Base-by-base conservation (phyloP, 2,329 filamentous ascomycete genomes). In the Aspergillus ibericus region DNA sequence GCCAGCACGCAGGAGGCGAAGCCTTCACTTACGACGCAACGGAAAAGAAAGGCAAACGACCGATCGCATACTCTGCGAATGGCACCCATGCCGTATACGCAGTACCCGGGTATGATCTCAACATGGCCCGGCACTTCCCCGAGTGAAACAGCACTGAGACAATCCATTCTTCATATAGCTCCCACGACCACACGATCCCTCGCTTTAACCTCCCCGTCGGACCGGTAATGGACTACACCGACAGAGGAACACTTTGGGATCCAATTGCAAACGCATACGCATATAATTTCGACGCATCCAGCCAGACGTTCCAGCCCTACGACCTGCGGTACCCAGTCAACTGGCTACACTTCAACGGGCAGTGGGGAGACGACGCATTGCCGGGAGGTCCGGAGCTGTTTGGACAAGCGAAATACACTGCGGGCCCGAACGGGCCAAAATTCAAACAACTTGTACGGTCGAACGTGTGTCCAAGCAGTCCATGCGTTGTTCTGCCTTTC, bases 51-150 rank as follows among this genome's bases (percentile, higher is more conserved):
- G 81, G 79, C 2, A 66, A 75, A 2, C 75, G 85, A 58, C 85
- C 86, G 1, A 73, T 88, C 29, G 76, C 77, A 22, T 89, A 86
- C 70, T 82, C 81, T 1, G 81, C 82, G 0, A 83, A 83, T 50
- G 87, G 87, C 8, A 83, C 81, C 0, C 87, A 90, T 70, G 87
- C 87, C 8, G 85, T 85, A 66, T 89, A 89, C 69, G 84, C 85
- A 16, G 83, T 81, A 6, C 51, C 72, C 12, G 87, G 77, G 77
- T 78, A 62, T 59, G 59, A 18, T 16, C 15, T 29, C 42, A 15
- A 25, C 13, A 5, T 15, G 27, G 57, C 4, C 7, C 5, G n/a
- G n/a, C n/a, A n/a, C 22, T 35, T 16, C n/a, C 16, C 34, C 22
- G 18, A 16, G 12, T 32, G 29, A n/a, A n/a, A 15, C 8, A 13